Evolutionary conservation across 2,329 filamentous ascomycete genomes (phyloP).

Genomic region (Ophiocordyceps camponoti-leonardi): DNA sequence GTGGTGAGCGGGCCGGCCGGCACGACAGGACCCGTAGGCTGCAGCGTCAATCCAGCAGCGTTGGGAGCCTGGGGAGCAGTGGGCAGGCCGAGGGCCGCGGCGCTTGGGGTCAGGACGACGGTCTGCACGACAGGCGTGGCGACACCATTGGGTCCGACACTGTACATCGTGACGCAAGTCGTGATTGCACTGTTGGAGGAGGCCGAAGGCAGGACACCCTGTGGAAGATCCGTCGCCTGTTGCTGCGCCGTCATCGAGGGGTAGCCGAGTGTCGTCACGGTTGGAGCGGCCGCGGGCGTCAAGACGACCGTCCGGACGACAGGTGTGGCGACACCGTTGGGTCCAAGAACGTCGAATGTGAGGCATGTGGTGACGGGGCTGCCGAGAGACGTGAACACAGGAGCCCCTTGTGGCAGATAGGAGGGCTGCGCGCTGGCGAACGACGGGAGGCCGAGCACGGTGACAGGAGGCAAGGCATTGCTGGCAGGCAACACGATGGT

Average conservation of each 20-base stretch:
- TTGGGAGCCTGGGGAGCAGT: conserved; percentile 4
- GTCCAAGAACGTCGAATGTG: conserved; percentile 14
- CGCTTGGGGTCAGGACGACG: conserved; percentile 10
- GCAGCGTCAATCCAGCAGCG: conserved; percentile 4
- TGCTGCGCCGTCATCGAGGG: conserved; percentile 7
- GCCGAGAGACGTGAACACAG: conserved; percentile 4
- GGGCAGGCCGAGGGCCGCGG: conserved; percentile 6
- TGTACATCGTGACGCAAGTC: conserved; percentile 12
- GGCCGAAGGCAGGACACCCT: conserved; percentile 5
- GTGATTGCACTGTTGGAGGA: conserved; percentile 7
- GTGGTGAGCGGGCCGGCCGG: conserved; percentile 3
- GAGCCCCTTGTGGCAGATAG: conserved; percentile 6
- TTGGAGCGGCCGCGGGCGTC: conserved; percentile 4
- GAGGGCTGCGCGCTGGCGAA: conserved; percentile 4
- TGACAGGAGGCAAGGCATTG: conserved; percentile 6
- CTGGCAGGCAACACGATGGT: conserved; percentile 12
- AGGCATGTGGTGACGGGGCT: conserved; percentile 11
- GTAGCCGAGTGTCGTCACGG: conserved; percentile 4
- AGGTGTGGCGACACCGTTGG: conserved; percentile 14
- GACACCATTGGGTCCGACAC: conserved; percentile 15
- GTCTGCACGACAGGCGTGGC: conserved; percentile 15
- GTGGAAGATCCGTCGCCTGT: conserved; percentile 5
- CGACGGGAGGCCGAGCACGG: conserved; percentile 5
- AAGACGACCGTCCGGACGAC: conserved; percentile 10
- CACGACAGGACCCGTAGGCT: conserved; percentile 5